Conservation (phyloP, 495 filamentous ascomycete species). For the Echria macrotheca region DNA sequence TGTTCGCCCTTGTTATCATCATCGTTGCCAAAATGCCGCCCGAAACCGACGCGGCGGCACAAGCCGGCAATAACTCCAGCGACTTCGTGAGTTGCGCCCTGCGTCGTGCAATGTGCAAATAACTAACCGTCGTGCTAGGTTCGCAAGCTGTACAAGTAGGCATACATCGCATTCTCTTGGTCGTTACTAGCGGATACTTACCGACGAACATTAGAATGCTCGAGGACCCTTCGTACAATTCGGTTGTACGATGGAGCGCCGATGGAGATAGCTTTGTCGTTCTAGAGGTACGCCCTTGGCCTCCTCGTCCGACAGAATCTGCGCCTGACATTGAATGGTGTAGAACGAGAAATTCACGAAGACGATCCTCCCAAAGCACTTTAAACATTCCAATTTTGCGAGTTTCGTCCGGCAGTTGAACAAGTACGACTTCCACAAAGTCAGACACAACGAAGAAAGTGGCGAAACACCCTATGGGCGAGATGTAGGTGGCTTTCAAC, state of each 20-base stretch:
- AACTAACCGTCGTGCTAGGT: slow-evolving; percentile 51
- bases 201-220: slow-evolving; percentile 69
- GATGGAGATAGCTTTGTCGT: slow-evolving; percentile 96
- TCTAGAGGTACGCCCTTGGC: slow-evolving; percentile 64
- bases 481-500: slow-evolving; percentile 56
- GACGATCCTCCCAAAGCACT: slow-evolving; percentile 93
- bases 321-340: background rate
- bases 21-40: slow-evolving; percentile 35
- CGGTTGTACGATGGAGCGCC: slow-evolving; percentile 92
- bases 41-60: slow-evolving; percentile 34
- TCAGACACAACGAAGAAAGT: slow-evolving; percentile 91
- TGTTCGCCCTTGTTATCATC: no score
- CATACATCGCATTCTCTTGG: slow-evolving; percentile 26
- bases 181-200: background rate
- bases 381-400: slow-evolving; percentile 99
- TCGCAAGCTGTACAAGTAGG: slow-evolving; percentile 95
- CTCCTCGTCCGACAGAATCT: slow-evolving; percentile 9
- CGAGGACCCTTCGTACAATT: slow-evolving; percentile 87
- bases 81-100: slow-evolving; percentile 41
- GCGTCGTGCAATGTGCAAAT: background rate
- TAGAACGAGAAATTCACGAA: slow-evolving; percentile 99
- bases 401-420: slow-evolving; percentile 98
- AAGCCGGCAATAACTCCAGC: slow-evolving; percentile 43
- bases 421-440: slow-evolving; percentile 99
- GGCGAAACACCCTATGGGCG: slow-evolving; percentile 86